Conservation (phyloP, 805 yeast species). For the Blastobotrys peoriensis region DNA sequence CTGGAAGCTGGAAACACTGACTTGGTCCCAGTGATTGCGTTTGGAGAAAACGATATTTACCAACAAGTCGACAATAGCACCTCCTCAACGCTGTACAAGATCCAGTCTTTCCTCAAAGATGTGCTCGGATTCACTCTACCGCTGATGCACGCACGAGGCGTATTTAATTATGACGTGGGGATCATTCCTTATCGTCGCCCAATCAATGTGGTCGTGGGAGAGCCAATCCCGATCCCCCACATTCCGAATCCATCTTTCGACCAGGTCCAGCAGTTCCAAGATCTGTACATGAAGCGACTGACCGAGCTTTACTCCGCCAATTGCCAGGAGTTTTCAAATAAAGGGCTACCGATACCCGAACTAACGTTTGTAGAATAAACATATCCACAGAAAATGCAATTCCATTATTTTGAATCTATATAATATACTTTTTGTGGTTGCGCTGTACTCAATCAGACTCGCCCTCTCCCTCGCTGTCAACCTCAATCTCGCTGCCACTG, state of each 20-base stretch:
- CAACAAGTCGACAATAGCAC: conserved; percentile 42
- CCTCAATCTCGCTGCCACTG: conserved; percentile 24
- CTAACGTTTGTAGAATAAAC: conserved; percentile 16
- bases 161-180: conserved; percentile 90
- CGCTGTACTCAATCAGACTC: conserved; percentile 12
- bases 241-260: conserved; percentile 39
- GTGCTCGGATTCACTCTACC: conserved; percentile 82
- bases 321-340: conserved; percentile 9
- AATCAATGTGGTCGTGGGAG: conserved; percentile 58
- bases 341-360: neutral
- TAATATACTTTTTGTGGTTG: neutral
- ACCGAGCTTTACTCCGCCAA: conserved; percentile 13
- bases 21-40: conserved; percentile 82
- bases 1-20: conserved; percentile 69
- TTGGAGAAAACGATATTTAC: conserved; percentile 78
- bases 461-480: conserved; percentile 21
- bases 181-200: conserved; percentile 79
- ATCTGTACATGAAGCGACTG: conserved; percentile 43
- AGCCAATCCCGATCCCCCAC: conserved; percentile 36
- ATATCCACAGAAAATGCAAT: neutral
- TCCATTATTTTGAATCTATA: neutral
- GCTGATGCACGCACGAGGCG: conserved; percentile 83
- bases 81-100: conserved; percentile 42
- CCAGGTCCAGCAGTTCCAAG: conserved; percentile 66
- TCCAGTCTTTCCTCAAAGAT: conserved; percentile 70